Base-by-base conservation (phyloP, 371 early-diverging fungal genomes). In the Apophysomyces ossiformis region DNA sequence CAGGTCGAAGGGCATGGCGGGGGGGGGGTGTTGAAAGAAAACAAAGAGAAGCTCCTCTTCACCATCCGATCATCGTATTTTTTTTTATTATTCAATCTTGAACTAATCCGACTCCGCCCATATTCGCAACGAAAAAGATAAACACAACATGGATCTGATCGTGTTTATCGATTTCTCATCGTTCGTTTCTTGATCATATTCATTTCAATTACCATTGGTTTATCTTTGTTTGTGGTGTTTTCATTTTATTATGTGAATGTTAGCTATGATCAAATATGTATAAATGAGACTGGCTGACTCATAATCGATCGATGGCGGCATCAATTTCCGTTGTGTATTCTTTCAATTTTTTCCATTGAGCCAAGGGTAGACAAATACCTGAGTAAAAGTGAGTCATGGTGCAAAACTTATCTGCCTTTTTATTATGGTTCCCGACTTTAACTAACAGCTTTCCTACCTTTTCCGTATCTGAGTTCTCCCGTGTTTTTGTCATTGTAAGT, bases 1-100 rank as follows among this genome's bases (percentile, higher is more conserved):
- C 69, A 96, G 84, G 45, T 83, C 82, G 72, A 96, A 96, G 16
- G 75, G 70, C 73, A 74, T 81, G 44, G 26, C 43, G 37, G 4
- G 37, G 16, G 12, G 41, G 43, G 8, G 56, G 43, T 38, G 16
- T 8, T 5, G 26, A 64, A 56, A 37, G 18, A 62, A 39, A 60
- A 13, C 7, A 18, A 43, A 43, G 32, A 26, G 32, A 26, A 26
- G 32, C 32, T 26, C 32, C 2, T 26, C 32, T 26, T 26, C 32
- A 2, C 32, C 7, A 50, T 50, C 8, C 21, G n/a, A 47, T 26
- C 32, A 26, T 26, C 2, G 11, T 21, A 21, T 18, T 50, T 21
- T 18, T 21, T 50, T 50, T 50, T 50, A 50, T 50, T 21, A 50
- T 50, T 21, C 21, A 50, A 9, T 26, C 21, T 47, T 50, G 54